These are phyloP conservation scores for Amphirosellinia nigrospora DNA, from an alignment of 495 filamentous ascomycete species.

Conservation along the genomic window DNA sequence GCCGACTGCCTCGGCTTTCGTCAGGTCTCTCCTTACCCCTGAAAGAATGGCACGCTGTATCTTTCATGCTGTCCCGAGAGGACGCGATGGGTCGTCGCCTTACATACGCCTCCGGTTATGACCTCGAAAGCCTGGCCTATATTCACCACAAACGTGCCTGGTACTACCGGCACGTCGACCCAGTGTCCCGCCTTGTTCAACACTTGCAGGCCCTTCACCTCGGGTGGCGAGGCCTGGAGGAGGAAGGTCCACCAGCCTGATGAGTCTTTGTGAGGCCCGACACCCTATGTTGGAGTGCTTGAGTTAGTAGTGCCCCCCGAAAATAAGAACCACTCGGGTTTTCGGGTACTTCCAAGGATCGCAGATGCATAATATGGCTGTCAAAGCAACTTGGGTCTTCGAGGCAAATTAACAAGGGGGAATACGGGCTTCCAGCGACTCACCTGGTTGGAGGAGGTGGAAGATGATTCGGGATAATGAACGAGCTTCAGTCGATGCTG, in stretches of 20 bases:
- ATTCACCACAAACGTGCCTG: conserved; percentile 61
- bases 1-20: conserved; percentile 44
- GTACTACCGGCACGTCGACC: conserved; percentile 57
- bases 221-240: conserved; percentile 53
- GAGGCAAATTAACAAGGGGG: background rate
- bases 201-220: conserved; percentile 56
- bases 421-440: background rate
- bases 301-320: background rate
- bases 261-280: conserved; percentile 63
- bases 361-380: background rate
- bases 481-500: conserved; percentile 62
- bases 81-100: conserved; percentile 60
- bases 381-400: background rate
- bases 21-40: conserved; percentile 49
- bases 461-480: conserved; percentile 45
- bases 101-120: conserved; percentile 57
- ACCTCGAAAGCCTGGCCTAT: conserved; percentile 65
- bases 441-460: background rate
- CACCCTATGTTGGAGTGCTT: conserved; percentile 28
- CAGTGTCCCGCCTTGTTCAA: conserved; percentile 55
- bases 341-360: background rate
- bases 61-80: conserved; percentile 39
- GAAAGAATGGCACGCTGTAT: conserved; percentile 56
- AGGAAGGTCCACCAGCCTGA: conserved; percentile 64
- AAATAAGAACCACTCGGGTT: background rate